These are phyloP conservation scores for Paracamarosporium sp. DNA, from an alignment of 2,329 filamentous ascomycete genomes.

Conservation along the genomic window DNA sequence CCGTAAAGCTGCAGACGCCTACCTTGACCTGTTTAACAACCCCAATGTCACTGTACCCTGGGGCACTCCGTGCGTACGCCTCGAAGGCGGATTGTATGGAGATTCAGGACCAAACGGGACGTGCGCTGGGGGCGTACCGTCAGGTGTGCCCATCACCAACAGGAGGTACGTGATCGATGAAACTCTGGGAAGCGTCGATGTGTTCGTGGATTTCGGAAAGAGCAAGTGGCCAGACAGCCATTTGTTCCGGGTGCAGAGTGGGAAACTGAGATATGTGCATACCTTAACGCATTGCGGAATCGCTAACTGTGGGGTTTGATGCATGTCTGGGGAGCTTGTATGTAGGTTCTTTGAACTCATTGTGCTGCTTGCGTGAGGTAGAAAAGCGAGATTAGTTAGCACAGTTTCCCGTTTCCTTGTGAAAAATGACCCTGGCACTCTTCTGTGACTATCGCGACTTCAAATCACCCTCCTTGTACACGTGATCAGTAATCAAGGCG, in stretches of 20 bases:
- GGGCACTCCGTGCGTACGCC: slow-evolving; percentile 33
- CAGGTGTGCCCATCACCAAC: slow-evolving; percentile 26
- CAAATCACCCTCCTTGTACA: background rate
- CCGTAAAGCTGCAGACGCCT: slow-evolving; percentile 26
- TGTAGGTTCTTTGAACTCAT: background rate
- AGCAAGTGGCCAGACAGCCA: slow-evolving; percentile 34
- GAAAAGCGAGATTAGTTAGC: background rate
- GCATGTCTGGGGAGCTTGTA: background rate
- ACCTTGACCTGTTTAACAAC: slow-evolving; percentile 26
- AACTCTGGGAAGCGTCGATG: slow-evolving; percentile 26
- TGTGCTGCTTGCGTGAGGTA: background rate
- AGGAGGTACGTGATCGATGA: slow-evolving; percentile 36
- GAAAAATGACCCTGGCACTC: no score
- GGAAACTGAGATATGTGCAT: slow-evolving; percentile 35
- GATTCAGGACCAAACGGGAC: slow-evolving; percentile 28
- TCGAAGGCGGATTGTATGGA: slow-evolving; percentile 34
- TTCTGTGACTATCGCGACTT: no score
- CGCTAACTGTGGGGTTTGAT: slow-evolving; percentile 25
- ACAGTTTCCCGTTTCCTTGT: no score
- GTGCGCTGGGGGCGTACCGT: slow-evolving; percentile 29
- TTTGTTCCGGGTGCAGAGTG: slow-evolving; percentile 28
- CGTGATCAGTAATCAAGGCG: background rate
- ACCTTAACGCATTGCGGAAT: slow-evolving; percentile 35
- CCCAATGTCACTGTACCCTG: slow-evolving; percentile 26
- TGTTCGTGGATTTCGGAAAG: slow-evolving; percentile 31